Conservation (phyloP, 129 eudicot species). For the Pulicaria dysenterica region DNA sequence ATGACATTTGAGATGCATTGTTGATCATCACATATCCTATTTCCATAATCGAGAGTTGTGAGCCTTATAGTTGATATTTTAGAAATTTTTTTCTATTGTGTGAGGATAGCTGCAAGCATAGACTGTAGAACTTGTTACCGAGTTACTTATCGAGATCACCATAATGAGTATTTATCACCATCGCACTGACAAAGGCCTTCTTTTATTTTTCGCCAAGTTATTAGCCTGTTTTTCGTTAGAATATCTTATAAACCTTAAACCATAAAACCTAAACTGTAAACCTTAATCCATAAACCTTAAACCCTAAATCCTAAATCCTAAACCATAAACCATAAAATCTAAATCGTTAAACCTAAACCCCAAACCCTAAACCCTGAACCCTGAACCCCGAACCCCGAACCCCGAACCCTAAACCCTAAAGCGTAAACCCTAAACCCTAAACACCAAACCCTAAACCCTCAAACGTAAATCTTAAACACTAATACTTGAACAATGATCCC, state of each 20-base stretch:
- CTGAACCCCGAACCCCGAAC: neutral
- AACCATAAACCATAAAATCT: neutral
- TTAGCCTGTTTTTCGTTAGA: too few species aligned
- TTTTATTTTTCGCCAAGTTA: too few species aligned
- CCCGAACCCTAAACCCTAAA: neutral
- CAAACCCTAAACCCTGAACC: neutral
- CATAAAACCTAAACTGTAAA: neutral
- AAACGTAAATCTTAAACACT: neutral
- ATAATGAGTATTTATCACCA: too few species aligned
- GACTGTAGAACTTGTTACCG: too few species aligned
- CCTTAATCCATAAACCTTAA: neutral
- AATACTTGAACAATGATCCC: neutral
- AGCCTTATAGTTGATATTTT: too few species aligned
- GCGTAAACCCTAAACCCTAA: neutral
- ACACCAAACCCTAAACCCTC: neutral
- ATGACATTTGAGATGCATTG: too few species aligned
- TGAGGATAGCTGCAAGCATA: too few species aligned
- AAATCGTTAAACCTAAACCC: neutral
- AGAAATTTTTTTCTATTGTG: too few species aligned
- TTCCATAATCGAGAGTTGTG: too few species aligned
- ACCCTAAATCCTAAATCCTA: neutral
- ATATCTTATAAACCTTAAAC: neutral
- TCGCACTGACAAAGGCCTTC: too few species aligned
- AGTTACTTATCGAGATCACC: too few species aligned
- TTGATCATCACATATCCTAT: too few species aligned